Conservation (phyloP, 2,329 filamentous ascomycete genomes). For the Alternaria brassicicola region DNA sequence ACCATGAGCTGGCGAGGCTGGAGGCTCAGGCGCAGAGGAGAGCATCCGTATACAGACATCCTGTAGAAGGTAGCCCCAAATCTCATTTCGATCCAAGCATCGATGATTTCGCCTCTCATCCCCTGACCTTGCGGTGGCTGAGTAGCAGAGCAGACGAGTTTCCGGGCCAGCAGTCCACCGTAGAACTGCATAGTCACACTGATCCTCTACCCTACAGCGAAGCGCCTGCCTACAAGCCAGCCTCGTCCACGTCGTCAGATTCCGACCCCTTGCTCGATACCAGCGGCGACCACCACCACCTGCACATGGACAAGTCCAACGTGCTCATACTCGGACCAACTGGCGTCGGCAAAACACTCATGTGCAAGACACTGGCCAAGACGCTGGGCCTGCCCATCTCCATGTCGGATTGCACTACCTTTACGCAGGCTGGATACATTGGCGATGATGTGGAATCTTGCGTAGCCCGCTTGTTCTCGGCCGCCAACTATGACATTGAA, state of each 20-base stretch:
- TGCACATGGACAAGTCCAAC: slow-evolving; percentile 95
- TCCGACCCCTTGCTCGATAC: slow-evolving; percentile 58
- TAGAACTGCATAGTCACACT: slow-evolving; percentile 39
- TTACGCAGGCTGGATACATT: slow-evolving; percentile 96
- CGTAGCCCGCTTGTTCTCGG: slow-evolving; percentile 86
- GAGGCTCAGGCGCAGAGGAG: slow-evolving; percentile 73
- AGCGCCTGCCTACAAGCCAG: slow-evolving; percentile 27
- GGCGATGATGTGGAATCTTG: slow-evolving; percentile 97
- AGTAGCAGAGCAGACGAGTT: slow-evolving; percentile 61
- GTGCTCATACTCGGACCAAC: slow-evolving; percentile 88
- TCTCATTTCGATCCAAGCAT: slow-evolving; percentile 17
- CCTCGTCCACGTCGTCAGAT: slow-evolving; percentile 34
- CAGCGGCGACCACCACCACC: slow-evolving; percentile 51
- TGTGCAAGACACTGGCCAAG: slow-evolving; percentile 88
- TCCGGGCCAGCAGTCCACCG: slow-evolving; percentile 64
- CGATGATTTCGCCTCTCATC: background rate
- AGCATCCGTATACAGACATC: slow-evolving; percentile 72
- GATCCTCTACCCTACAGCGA: slow-evolving; percentile 23
- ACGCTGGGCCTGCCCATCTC: slow-evolving; percentile 95
- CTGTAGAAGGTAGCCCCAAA: slow-evolving; percentile 70
- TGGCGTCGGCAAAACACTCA: slow-evolving; percentile 95
- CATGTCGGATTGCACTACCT: slow-evolving; percentile 93
- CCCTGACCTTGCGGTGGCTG: slow-evolving; percentile 27
- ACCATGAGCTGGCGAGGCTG: slow-evolving; percentile 78
- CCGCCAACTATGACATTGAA: slow-evolving; percentile 85